Evolutionary conservation across 23 red algal species (phyloP).

Genomic region (Gracilariopsis chorda): DNA sequence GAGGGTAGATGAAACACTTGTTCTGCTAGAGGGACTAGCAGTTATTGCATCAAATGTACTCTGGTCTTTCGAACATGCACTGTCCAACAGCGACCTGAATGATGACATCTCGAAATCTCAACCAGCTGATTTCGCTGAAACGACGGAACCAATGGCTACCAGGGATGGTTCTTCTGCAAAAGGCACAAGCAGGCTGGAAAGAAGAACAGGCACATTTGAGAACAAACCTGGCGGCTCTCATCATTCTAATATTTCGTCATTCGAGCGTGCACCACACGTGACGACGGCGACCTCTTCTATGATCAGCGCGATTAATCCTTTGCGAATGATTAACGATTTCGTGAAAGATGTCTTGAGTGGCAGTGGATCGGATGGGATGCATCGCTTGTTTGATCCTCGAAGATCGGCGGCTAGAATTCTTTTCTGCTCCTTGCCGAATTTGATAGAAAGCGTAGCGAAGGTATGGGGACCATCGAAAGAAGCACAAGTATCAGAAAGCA

Average conservation of each 20-base stretch:
- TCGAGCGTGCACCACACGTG: not conserved
- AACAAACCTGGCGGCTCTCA: not conserved
- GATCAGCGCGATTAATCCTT: conserved; percentile 63
- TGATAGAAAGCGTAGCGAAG: conserved; percentile 14
- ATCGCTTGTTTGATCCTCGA: conserved; percentile 48
- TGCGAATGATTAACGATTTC: conserved; percentile 76
- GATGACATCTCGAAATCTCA: conserved; percentile 5
- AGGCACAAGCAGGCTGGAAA: not conserved
- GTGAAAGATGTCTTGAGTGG: conserved; percentile 71
- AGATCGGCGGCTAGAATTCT: conserved; percentile 39
- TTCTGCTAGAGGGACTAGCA: conserved; percentile 48
- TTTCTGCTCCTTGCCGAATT: conserved; percentile 14
- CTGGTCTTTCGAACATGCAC: conserved; percentile 62
- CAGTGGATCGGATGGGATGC: conserved; percentile 36
- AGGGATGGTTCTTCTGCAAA: not conserved
- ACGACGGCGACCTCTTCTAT: conserved; percentile 21
- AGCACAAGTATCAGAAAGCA: not conserved
- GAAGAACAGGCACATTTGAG: not conserved
- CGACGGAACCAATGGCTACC: not conserved
- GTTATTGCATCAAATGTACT: conserved; percentile 41
- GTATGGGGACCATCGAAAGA: conserved; percentile 63
- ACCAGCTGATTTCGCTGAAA: not conserved
- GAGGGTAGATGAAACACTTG: conserved; percentile 62
- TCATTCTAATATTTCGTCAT: not conserved
- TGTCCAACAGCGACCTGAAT: conserved; percentile 22